Base-by-base conservation (phyloP, 805 yeast species). In the Candida succiphila region DNA sequence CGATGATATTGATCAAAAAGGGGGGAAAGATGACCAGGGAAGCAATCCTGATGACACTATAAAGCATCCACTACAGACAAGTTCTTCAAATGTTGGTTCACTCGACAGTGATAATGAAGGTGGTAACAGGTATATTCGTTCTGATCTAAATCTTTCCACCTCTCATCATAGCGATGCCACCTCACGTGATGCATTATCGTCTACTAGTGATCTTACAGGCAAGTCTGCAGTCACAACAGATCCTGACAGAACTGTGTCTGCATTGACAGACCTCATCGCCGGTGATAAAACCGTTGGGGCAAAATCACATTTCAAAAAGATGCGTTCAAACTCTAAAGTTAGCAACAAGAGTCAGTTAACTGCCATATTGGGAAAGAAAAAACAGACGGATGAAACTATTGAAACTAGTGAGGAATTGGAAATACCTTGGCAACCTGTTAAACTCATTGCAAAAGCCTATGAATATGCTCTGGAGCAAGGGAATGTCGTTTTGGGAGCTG, bases 401-500 rank as follows among this genome's bases (percentile, higher is more conserved):
- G 26, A 45, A 17, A 49, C 43, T 17, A 41, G 27, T 35, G 17
- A n/a, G 5, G 24, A 28, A 19, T 15, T 30, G 14, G 26, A 17
- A n/a, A 33, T 49, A 21, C 85, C 88, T 0, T 82, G 87, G 82
- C 60, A 64, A 14, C 69, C 80, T 3, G 54, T 61, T 7, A 56
- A 51, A 30, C 49, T 82, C 36, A 58, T 82, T 9, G 45, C 56
- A 30, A 60, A 72, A 41, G 72, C 76, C 0, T 52, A 73, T n/a
- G 65, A 65, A 17, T 77, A 70, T 52, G 69, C 79, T 28, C 49
- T 69, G 5, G 52, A 52, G 7, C 81, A 77, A 42, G 89, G 89
- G 1, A 86, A 82, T 48, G 45, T 78, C 14, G 58, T 77, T 12
- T 60, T 76, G 65, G 64, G 78, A 39, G 67, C 81, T 5, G 65